Evolutionary conservation across 2,329 filamentous ascomycete species (phyloP).

Genomic region (Aspergillus novofumigatus): DNA sequence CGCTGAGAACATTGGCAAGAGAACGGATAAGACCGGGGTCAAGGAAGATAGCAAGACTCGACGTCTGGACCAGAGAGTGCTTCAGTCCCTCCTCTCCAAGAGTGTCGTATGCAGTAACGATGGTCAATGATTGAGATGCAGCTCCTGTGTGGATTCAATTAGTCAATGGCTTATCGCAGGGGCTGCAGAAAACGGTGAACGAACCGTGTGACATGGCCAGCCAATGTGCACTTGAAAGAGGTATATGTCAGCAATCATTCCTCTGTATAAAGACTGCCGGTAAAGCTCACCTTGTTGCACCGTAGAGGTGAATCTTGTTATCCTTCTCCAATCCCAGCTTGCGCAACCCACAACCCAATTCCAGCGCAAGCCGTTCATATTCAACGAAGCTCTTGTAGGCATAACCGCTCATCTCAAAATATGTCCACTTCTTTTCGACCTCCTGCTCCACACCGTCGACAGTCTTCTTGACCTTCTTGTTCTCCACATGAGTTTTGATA

Average conservation of each 20-base stretch:
- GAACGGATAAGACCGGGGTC: slow-evolving; percentile 72
- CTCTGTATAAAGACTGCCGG: neutral
- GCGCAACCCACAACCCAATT: slow-evolving; percentile 69
- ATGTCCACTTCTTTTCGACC: slow-evolving; percentile 88
- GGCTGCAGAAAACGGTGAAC: slow-evolving; percentile 10
- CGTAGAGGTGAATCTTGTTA: slow-evolving; percentile 76
- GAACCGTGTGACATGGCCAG: slow-evolving; percentile 71
- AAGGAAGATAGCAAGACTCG: slow-evolving; percentile 77
- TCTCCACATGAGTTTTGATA: slow-evolving; percentile 73
- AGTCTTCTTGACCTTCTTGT: slow-evolving; percentile 84
- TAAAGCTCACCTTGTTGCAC: slow-evolving; percentile 64
- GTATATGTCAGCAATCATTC: slow-evolving; percentile 11
- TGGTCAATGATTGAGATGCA: slow-evolving; percentile 78
- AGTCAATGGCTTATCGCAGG: neutral
- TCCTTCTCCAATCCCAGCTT: slow-evolving; percentile 65
- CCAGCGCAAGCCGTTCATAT: slow-evolving; percentile 66
- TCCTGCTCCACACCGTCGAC: slow-evolving; percentile 74
- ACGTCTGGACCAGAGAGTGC: slow-evolving; percentile 79
- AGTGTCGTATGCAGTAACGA: slow-evolving; percentile 93
- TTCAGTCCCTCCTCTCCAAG: slow-evolving; percentile 78
- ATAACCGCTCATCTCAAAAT: slow-evolving; percentile 77
- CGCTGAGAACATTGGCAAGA: slow-evolving; percentile 52
- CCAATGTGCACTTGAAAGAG: slow-evolving; percentile 65
- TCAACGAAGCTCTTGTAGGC: slow-evolving; percentile 73
- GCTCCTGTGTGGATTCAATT: slow-evolving; percentile 43